These are phyloP conservation scores for Kuraishia molischiana DNA, from an alignment of 805 yeast species.

Conservation along the genomic window DNA sequence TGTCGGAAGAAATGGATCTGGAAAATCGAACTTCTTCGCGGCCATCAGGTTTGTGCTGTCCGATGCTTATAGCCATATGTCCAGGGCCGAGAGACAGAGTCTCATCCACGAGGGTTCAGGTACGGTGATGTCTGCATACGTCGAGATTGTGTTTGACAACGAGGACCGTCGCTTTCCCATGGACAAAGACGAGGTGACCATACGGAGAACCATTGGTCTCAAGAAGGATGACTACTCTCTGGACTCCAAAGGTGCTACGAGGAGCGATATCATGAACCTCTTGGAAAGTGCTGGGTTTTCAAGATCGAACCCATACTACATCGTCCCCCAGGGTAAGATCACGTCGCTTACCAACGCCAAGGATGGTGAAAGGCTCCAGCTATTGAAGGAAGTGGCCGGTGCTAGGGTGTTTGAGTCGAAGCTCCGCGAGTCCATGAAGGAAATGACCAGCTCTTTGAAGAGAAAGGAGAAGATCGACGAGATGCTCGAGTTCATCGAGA, in stretches of 20 bases:
- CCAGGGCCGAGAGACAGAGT: slow-evolving; percentile 78
- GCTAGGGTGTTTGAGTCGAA: slow-evolving; percentile 84
- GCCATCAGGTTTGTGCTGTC: slow-evolving; percentile 89
- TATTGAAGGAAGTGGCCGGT: slow-evolving; percentile 90
- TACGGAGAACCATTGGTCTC: slow-evolving; percentile 87
- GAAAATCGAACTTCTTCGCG: slow-evolving; percentile 91
- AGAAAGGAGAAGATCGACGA: slow-evolving; percentile 68
- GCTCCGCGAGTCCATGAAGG: slow-evolving; percentile 67
- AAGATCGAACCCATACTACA: slow-evolving; percentile 83
- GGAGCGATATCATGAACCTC: slow-evolving; percentile 71
- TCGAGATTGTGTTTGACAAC: slow-evolving; percentile 83
- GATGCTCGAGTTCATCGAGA: slow-evolving; percentile 59
- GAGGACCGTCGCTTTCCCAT: slow-evolving; percentile 66
- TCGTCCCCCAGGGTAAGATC: slow-evolving; percentile 94
- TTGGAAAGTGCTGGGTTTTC: slow-evolving; percentile 92
- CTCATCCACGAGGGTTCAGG: slow-evolving; percentile 87
- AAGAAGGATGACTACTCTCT: slow-evolving; percentile 87
- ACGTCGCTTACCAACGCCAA: slow-evolving; percentile 83
- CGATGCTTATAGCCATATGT: slow-evolving; percentile 80
- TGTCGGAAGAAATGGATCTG: slow-evolving; percentile 93
- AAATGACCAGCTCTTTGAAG: slow-evolving; percentile 63
- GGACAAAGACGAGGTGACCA: slow-evolving; percentile 54
- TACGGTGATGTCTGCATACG: slow-evolving; percentile 86
- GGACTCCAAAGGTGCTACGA: slow-evolving; percentile 69
- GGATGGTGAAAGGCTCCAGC: slow-evolving; percentile 67